Evolutionary conservation across 768 basidiomycete genomes (phyloP), one percentile per base, ranked within the genome.

Genomic region (Termitomyces sp.): DNA sequence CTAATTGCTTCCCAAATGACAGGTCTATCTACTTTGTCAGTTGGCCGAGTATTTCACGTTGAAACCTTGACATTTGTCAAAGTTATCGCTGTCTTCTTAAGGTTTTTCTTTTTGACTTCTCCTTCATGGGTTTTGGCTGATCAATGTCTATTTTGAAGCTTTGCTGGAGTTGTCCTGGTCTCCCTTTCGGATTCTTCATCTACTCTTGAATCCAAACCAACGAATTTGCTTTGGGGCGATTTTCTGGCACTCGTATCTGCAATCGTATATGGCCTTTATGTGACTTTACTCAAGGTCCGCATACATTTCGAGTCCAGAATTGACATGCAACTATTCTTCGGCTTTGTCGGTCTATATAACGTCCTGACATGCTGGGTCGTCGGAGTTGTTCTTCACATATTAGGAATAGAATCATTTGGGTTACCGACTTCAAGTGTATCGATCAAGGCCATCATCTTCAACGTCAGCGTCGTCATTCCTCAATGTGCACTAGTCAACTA

Each of bases 11-110:
- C 65, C 38, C n/a, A 36, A 36, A 37, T 12, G 37, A 34, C 64
- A 95, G 96, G 96, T 0, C 94, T 99, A 75, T 98, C 98, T 70
- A 98, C 96, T 0, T 77, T 98, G 51, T 89, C 79, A 0, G 77
- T 98, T 53, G 96, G 97, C 3, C 82, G 89, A 25, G 62, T 96
- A 29, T 92, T 93, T 62, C 81, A 82, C 8, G 91, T 98, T 4
- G 97, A 98, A 73, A 79, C 74, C 4, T 72, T 98, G 54, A 89
- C 89, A 0, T 46, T 84, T 2, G 75, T 83, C 7, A 98, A 97
- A 74, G 74, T 92, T 42, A 74, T 79, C 9, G 92, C 94, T 29
- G 95, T 98, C 2, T 65, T 87, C 10, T 82, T 85, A 7, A 94
- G 93, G 95, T 94, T 66, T 69, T 4, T n/a, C 5, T 12, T 15